Percentiles rank a stretch among this genome's conserved stretches.
These are phyloP conservation scores for Lasiodiplodia citricola DNA, from an alignment of 2,329 filamentous ascomycete genomes.

Conservation along the genomic window DNA sequence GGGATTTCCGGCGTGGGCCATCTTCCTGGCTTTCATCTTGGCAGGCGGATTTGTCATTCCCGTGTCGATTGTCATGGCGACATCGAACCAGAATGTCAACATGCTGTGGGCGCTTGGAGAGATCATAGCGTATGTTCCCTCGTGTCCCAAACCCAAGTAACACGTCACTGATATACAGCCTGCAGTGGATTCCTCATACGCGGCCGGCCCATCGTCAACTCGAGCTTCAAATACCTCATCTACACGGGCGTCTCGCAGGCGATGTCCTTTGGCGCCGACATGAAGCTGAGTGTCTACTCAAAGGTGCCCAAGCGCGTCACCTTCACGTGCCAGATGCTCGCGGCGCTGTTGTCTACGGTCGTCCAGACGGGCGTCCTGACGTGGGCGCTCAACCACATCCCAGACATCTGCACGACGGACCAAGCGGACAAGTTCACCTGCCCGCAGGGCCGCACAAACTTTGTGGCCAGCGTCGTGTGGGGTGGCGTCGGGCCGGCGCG, in stretches of 20 bases:
- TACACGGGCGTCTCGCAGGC: conserved; percentile 21
- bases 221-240: conserved; percentile 53
- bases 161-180: conserved; percentile 33
- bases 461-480: conserved; percentile 67
- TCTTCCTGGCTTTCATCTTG: conserved; percentile 40
- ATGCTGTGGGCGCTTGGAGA: conserved; percentile 60
- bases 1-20: conserved; percentile 44
- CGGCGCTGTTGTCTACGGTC: conserved; percentile 69
- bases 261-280: conserved; percentile 18
- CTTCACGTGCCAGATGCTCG: conserved; percentile 69
- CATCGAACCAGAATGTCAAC: conserved; percentile 37
- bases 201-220: conserved; percentile 55
- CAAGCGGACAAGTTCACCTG: conserved; percentile 56
- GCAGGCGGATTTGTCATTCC: conserved; percentile 59
- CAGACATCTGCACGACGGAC: conserved; percentile 62
- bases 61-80: conserved; percentile 19
- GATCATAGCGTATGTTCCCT: conserved; percentile 40
- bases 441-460: conserved; percentile 65
- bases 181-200: conserved; percentile 57
- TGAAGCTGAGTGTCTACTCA: conserved; percentile 53
- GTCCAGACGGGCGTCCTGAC: conserved; percentile 71
- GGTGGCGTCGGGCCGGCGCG: conserved; percentile 73
- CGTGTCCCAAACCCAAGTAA: background rate
- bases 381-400: conserved; percentile 61
- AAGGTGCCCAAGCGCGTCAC: conserved; percentile 69